Conservation (phyloP, 768 basidiomycete species). For the Suillus americanus region DNA sequence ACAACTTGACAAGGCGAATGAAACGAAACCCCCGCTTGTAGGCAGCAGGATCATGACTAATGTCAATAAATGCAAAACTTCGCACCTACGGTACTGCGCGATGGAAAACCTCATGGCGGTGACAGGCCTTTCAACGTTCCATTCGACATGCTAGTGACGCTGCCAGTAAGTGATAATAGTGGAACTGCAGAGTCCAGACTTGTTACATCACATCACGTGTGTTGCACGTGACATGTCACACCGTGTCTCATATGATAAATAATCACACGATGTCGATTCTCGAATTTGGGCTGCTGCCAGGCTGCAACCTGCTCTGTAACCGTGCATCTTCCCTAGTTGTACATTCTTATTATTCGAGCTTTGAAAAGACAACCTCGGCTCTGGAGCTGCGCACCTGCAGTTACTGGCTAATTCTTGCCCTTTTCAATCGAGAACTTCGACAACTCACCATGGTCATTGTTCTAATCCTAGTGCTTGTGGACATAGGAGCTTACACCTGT, state of each 20-base stretch:
- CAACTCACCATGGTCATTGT: neutral
- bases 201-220: neutral
- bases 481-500: neutral
- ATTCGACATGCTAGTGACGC: neutral
- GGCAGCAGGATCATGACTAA: neutral
- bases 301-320: neutral
- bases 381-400: neutral
- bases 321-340: neutral
- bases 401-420: neutral
- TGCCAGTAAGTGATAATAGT: too few species aligned
- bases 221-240: constrained; percentile 2
- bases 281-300: too few species aligned
- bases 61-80: neutral
- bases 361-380: neutral
- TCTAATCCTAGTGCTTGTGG: neutral
- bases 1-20: neutral
- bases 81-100: neutral
- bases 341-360: neutral
- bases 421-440: neutral
- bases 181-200: too few species aligned
- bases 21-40: neutral
- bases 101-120: neutral
- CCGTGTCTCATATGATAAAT: neutral
- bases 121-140: neutral
- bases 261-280: neutral